Conservation (phyloP, 2,329 filamentous ascomycete species). For the Penicillium expansum region DNA sequence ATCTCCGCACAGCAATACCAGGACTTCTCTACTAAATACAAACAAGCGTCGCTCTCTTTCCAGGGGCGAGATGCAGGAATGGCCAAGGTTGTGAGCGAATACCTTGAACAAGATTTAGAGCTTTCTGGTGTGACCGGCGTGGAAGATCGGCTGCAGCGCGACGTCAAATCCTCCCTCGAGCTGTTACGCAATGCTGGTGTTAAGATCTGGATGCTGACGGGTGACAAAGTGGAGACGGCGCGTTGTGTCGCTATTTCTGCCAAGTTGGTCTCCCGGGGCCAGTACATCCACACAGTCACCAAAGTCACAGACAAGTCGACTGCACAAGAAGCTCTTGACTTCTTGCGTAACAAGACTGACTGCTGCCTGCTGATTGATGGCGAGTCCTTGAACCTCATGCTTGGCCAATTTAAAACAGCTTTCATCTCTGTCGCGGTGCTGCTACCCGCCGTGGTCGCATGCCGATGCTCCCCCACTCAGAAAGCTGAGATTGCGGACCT, state of each 20-base stretch:
- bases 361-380: conserved; percentile 94
- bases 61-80: conserved; percentile 77
- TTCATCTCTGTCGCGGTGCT: conserved; percentile 87
- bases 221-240: conserved; percentile 97
- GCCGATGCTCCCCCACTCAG: conserved; percentile 92
- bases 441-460: conserved; percentile 89
- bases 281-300: conserved; percentile 91
- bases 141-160: conserved; percentile 91
- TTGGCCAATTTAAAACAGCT: conserved; percentile 75
- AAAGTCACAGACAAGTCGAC: conserved; percentile 79
- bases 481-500: conserved; percentile 91
- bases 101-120: conserved; percentile 84
- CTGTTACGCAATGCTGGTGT: conserved; percentile 94
- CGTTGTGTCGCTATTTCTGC: conserved; percentile 93
- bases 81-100: conserved; percentile 72
- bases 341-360: conserved; percentile 77
- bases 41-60: conserved; percentile 76
- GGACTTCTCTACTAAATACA: conserved; percentile 72
- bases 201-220: conserved; percentile 99
- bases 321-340: conserved; percentile 83
- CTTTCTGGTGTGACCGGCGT: conserved; percentile 96
- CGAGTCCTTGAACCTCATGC: conserved; percentile 79
- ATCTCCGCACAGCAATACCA: conserved; percentile 75
- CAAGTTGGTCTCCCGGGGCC: conserved; percentile 87
- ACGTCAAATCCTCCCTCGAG: conserved; percentile 94